Percentiles rank a stretch among this genome's conserved stretches.
Evolutionary conservation across 2,329 filamentous ascomycete genomes (phyloP).

Genomic region (Microdochium nivale): DNA sequence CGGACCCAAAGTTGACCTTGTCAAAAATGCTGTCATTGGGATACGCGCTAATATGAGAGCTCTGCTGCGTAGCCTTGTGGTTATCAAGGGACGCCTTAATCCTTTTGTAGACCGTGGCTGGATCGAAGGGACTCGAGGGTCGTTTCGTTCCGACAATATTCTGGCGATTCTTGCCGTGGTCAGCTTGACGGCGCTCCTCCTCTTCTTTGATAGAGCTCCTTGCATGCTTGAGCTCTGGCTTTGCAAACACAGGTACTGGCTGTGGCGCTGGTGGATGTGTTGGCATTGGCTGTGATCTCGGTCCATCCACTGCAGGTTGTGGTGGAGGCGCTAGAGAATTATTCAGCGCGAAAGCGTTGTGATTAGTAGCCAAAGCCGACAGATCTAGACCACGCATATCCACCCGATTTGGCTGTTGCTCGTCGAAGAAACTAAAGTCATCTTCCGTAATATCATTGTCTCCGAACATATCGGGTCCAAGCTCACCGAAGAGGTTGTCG

Average conservation of each 20-base stretch:
- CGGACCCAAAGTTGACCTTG: slow-evolving; percentile 44
- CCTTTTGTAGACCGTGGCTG: slow-evolving; percentile 49
- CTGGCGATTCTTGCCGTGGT: slow-evolving; percentile 18
- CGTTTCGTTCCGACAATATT: slow-evolving; percentile 32
- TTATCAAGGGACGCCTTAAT: slow-evolving; percentile 38
- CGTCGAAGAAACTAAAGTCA: slow-evolving; percentile 79
- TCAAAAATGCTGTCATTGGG: slow-evolving; percentile 42
- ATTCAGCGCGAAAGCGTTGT: slow-evolving; percentile 9
- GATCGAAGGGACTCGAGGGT: slow-evolving; percentile 47
- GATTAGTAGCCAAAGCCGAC: slow-evolving; percentile 15
- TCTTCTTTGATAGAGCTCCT: slow-evolving; percentile 43
- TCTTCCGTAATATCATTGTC: slow-evolving; percentile 70
- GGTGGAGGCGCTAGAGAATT: slow-evolving; percentile 7
- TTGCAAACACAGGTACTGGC: slow-evolving; percentile 37
- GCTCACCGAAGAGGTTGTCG: slow-evolving; percentile 58
- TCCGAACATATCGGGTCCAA: slow-evolving; percentile 63
- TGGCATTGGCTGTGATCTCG: slow-evolving; percentile 10
- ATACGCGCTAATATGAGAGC: slow-evolving; percentile 12
- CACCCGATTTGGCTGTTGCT: slow-evolving; percentile 34
- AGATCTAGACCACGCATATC: slow-evolving; percentile 27
- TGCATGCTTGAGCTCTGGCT: slow-evolving; percentile 50
- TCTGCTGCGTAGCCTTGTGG: slow-evolving; percentile 11
- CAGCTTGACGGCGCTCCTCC: slow-evolving; percentile 11
- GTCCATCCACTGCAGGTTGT: slow-evolving; percentile 4
- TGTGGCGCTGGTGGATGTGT: slow-evolving; percentile 5